A percentile compares a stretch with the other conserved stretches of the same genome.
These are phyloP conservation scores for Wickerhamomyces xylosicus DNA, from an alignment of 805 yeast species.

Conservation along the genomic window DNA sequence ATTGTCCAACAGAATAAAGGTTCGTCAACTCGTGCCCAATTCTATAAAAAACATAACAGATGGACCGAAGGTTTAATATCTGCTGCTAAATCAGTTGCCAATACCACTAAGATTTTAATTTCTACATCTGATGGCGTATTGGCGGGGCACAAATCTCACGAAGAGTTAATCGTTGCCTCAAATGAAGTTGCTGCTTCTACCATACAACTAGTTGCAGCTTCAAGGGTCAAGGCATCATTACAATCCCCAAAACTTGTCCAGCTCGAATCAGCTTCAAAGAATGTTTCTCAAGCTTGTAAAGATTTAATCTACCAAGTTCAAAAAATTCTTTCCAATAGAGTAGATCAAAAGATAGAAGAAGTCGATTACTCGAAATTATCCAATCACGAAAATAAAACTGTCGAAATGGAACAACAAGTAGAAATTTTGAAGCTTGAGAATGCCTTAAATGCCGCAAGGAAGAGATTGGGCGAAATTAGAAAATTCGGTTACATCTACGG, in stretches of 20 bases:
- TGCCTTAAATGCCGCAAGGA: slow-evolving; percentile 59
- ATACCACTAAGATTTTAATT: slow-evolving; percentile 71
- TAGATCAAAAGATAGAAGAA: slow-evolving; percentile 24
- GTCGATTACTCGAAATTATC: slow-evolving; percentile 61
- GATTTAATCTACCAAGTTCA: slow-evolving; percentile 63
- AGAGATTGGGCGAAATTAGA: slow-evolving; percentile 76
- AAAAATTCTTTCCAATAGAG: slow-evolving; percentile 33
- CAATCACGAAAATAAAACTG: slow-evolving; percentile 73
- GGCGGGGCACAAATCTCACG: slow-evolving; percentile 52
- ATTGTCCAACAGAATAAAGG: slow-evolving; percentile 68
- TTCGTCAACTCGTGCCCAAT: slow-evolving; percentile 53
- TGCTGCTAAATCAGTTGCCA: slow-evolving; percentile 82
- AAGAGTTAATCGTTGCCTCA: slow-evolving; percentile 81
- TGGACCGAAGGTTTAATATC: slow-evolving; percentile 93
- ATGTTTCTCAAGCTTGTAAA: slow-evolving; percentile 71
- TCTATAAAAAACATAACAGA: slow-evolving; percentile 76
- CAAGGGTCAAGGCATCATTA: slow-evolving; percentile 73
- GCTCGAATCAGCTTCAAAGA: slow-evolving; percentile 57
- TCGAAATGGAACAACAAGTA: slow-evolving; percentile 90
- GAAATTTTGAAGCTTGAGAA: slow-evolving; percentile 79
- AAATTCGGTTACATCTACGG: slow-evolving; percentile 62
- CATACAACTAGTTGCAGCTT: slow-evolving; percentile 85
- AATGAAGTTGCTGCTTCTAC: slow-evolving; percentile 90
- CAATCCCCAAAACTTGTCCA: slow-evolving; percentile 68
- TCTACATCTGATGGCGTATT: slow-evolving; percentile 82